Percentiles rank a stretch among this genome's conserved stretches.
Conservation (phyloP, 768 basidiomycete species). For the Lentinula lateritia region DNA sequence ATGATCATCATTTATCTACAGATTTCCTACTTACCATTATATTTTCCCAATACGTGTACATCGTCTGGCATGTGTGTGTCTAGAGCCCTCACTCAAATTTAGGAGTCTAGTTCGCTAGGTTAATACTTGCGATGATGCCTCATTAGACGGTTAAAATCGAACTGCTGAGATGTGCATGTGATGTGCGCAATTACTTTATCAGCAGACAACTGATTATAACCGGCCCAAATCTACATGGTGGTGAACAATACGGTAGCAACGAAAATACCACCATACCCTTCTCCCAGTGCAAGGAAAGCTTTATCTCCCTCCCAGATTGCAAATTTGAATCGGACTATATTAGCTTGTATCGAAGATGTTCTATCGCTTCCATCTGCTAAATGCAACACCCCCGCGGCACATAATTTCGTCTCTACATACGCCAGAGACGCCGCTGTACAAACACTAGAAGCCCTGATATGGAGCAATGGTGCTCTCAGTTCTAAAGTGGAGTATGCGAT, state of each 20-base stretch:
- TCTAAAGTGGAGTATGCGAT: constrained; percentile 41
- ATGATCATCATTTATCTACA: background rate
- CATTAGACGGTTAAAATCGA: no score
- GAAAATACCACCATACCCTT: constrained; percentile 50
- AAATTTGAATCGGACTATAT: constrained; percentile 42
- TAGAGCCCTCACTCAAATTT: background rate
- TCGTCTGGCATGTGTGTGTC: background rate
- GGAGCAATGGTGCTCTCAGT: constrained; percentile 30
- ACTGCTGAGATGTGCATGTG: background rate
- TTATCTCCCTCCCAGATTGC: constrained; percentile 49
- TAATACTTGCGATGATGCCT: no score
- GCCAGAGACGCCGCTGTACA: constrained; percentile 50
- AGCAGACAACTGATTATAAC: no score
- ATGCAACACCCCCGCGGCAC: constrained; percentile 37
- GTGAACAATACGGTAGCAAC: background rate
- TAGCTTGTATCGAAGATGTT: constrained; percentile 37
- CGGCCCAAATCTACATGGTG: background rate
- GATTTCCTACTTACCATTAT: background rate
- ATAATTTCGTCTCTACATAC: constrained; percentile 52
- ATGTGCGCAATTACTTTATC: background rate
- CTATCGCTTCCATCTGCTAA: constrained; percentile 45
- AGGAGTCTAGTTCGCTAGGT: background rate
- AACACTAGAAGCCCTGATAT: constrained; percentile 51
- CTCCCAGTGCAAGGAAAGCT: constrained; percentile 37
- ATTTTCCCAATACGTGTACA: background rate